Base-by-base conservation (phyloP, 2,329 filamentous ascomycete species). In the Madurella fahalii region DNA sequence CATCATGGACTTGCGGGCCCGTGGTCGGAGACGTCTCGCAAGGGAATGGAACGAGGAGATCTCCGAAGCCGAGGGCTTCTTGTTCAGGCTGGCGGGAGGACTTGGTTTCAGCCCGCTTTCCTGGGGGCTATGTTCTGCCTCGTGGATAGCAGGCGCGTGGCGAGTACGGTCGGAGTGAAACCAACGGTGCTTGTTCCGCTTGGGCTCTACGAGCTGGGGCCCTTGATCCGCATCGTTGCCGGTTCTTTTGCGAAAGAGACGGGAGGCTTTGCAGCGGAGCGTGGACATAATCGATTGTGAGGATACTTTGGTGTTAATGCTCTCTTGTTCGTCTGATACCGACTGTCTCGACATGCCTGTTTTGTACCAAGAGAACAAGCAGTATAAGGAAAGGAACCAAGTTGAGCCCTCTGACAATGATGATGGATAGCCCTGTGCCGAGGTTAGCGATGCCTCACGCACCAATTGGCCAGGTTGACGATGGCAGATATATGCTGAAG, bases 191-290 rank as follows among this genome's bases (percentile, higher is more conserved):
- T 43, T 56, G 48, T 9, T n/a, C 16, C 20, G 44, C 13, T 32
- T 9, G 7, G 48, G 40, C 2, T 15, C 8, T 3, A 31, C 18
- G 7, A 32, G 48, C 17, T 40, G 31, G 34, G 44, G 8, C 16
- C 4, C 34, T 15, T 48, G 45, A 31, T 48, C 44, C 0, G 32
- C 7, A 1, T 25, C 45, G 44, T 43, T 30, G 40, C 32, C 13
- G 30, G 3, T 16, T 12, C 40, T 39, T 30, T 42, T 46, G 18
- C 41, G n/a, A 15, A 58, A 40, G 40, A 58, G 18, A 16, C 37
- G 32, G 11, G 55, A 58, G 1, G 55, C 49, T 40, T 16, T 58
- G 40, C 37, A 40, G 25, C 52, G 55, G 18, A 58, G 40, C 3
- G 44, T 20, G 5, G 51, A 25, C 7, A 34, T 25, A 9, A 54